These are phyloP conservation scores for Heterobasidion parviporum DNA, from an alignment of 1,284 basidiomycete genomes.

Conservation along the genomic window DNA sequence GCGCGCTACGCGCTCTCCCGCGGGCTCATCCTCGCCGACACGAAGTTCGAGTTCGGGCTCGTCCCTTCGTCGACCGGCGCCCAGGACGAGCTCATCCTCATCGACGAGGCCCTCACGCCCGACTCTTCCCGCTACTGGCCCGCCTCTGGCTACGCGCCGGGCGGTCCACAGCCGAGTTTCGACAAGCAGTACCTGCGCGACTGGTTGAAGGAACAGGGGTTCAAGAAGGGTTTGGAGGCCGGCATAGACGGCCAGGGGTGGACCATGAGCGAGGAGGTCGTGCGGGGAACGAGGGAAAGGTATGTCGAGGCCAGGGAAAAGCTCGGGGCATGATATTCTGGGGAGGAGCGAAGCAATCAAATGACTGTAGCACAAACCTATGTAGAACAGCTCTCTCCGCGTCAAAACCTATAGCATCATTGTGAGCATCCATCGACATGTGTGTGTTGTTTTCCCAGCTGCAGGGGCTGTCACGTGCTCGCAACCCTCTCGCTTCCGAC, in stretches of 20 bases:
- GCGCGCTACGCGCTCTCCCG: constrained; percentile 69
- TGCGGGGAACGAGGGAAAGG: constrained; percentile 67
- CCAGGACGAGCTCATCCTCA: constrained; percentile 66
- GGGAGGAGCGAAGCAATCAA: not conserved
- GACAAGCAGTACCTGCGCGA: constrained; percentile 97
- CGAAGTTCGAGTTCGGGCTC: constrained; percentile 76
- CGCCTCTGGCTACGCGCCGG: constrained; percentile 63
- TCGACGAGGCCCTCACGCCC: constrained; percentile 95
- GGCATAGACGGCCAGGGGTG: constrained; percentile 65
- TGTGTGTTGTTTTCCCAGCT: no score
- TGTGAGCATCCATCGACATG: no score
- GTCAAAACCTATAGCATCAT: no score
- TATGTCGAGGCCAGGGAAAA: constrained; percentile 59
- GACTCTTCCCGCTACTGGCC: constrained; percentile 99
- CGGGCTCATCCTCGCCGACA: constrained; percentile 95
- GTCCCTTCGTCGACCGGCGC: constrained; percentile 29
- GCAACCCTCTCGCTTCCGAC: no score
- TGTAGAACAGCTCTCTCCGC: no score
- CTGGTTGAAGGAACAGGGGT: constrained; percentile 72
- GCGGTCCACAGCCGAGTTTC: constrained; percentile 81
- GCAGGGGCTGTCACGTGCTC: no score
- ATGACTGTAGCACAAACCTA: no score
- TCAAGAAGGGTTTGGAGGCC: constrained; percentile 72
- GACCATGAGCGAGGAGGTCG: constrained; percentile 70
- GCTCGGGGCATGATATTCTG: constrained; percentile 1